Evolutionary conservation across 768 basidiomycete genomes (phyloP), one percentile per base, ranked within the genome.

Genomic region (Russula olivacea): DNA sequence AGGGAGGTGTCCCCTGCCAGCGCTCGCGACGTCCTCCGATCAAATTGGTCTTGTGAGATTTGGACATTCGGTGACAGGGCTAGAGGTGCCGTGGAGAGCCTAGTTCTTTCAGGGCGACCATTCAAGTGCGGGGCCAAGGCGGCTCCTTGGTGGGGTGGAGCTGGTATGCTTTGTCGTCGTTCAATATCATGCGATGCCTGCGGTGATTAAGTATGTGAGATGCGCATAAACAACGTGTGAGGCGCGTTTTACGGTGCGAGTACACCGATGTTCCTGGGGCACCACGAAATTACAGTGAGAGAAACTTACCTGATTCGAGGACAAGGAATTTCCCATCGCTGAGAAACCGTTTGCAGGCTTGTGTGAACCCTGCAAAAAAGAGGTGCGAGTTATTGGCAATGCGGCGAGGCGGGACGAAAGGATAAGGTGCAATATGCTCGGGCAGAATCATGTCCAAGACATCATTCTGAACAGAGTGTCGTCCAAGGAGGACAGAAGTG

Each of bases 281-380:
- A 51, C n/a, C 25, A 55, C 10, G 47, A 25, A 17, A 34, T 28
- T 23, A 40, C 30, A 43, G 61, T 59, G 58, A 54, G 63, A 64
- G 30, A 55, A 43, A 64, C 63, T 55, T 55, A 50, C 63, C 54
- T 59, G 63, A 54, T 64, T 56, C 32, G 54, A 34, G 19, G 53
- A 32, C 15, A 32, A 45, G 30, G 48, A 7, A 59, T 25, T 25
- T 38, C 38, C 63, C 48, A 11, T 55, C 12, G 30, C 9, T 21
- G 47, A 45, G 50, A 34, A 17, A 19, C 28, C 28, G 11, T 55
- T 36, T 9, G n/a, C 19, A 38, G 59, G 32, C 40, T 34, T 55
- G 40, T 15, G 41, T 9, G 58, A 41, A 3, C 15, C 43, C 63
- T 41, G 52, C 58, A 41, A 15, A 50, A 43, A 28, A 23, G 36